phyloP scores from a whole-genome alignment of 192 early-diverging fungal species.

The Kappamyces sp. region DNA sequence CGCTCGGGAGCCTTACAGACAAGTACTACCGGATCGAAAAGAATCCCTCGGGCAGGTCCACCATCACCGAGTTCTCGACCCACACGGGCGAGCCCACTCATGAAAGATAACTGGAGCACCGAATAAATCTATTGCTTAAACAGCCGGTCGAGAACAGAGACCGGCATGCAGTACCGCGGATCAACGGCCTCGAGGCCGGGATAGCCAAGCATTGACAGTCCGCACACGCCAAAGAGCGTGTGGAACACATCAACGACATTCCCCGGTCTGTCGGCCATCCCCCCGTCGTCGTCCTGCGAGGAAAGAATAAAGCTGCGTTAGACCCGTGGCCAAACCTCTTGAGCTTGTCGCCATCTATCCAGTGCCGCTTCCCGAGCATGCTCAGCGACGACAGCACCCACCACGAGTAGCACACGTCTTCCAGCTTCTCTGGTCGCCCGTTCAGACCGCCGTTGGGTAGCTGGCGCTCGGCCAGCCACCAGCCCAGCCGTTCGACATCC shows the following conservation, averaged over 20 bases:
- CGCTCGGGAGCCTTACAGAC: constrained; percentile 79
- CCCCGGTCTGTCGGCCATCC: constrained; percentile 89
- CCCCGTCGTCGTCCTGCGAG: constrained; percentile 64
- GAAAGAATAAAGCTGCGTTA: constrained; percentile 41
- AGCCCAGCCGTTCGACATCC: constrained; percentile 74
- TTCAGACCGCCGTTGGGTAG: constrained; percentile 88
- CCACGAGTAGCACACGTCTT: constrained; percentile 98
- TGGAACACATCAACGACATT: constrained; percentile 95
- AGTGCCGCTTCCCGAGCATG: constrained; percentile 72
- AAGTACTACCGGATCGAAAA: constrained; percentile 86
- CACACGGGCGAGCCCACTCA: no score
- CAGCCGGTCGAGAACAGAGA: constrained; percentile 9
- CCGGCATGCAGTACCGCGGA: constrained; percentile 80
- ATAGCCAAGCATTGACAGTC: constrained; percentile 80
- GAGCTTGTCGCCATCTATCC: constrained; percentile 76
- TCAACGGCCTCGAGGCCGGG: constrained; percentile 69
- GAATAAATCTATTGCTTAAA: no score
- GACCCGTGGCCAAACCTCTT: constrained; percentile 71
- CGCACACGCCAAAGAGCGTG: constrained; percentile 89
- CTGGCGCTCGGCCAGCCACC: constrained; percentile 94
- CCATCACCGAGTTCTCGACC: no score
- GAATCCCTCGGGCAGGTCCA: constrained; percentile 27
- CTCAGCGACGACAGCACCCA: constrained; percentile 89
- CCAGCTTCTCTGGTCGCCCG: constrained; percentile 92
- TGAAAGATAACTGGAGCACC: no score